Evolutionary conservation across 306 rosid genomes (phyloP), one percentile per base, ranked within the genome.

Genomic region (Vachellia collinsii): DNA sequence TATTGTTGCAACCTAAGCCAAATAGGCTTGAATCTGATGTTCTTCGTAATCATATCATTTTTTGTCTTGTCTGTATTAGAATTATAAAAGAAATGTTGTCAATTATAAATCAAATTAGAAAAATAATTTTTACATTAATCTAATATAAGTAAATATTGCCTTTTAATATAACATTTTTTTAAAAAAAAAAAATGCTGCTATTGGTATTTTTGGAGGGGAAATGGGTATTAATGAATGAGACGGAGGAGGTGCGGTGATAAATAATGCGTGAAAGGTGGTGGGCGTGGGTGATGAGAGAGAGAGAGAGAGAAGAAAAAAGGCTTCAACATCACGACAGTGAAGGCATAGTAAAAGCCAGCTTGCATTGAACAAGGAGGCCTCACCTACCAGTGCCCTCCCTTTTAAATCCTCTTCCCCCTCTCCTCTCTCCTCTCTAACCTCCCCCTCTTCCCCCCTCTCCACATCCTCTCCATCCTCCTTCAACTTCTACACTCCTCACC

Each of bases 351-450:
- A 92, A 89, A 79, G 91, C 88, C 99, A 96, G 97, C 99, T 96
- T 86, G 99, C 99, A 93, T 87, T 89, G 97, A 93, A 89, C 94
- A 81, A 83, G 76, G 93, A 90, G 80, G 85, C 92, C 85, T 87
- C 90, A 91, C 94, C 96, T 81, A 89, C 91, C 91, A 78, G 84
- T 76, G 77, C 76, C 72, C 86, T 61, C 79, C 34, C 88, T 64
- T 69, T 42, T 43, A 67, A 78, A 77, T 85, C 65, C 84, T 42
- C 46, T 39, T 39, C 75, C 34, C 79, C 13, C 54, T 43, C 54
- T 12, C 74, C 11, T 44, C 37, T 1, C 74, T 41, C 54, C 17
- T 42, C 42, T n/a, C 84, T 11, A 23, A 7, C 11, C 22, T 7
- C 3, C 37, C 17, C 67, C 9, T 4, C n/a, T 34, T 4, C 25